A percentile compares a stretch with the other conserved stretches of the same genome.
phyloP scores from a whole-genome alignment of 1,139 yeast genomes.

The Cylindricascospora bacillispora region DNA sequence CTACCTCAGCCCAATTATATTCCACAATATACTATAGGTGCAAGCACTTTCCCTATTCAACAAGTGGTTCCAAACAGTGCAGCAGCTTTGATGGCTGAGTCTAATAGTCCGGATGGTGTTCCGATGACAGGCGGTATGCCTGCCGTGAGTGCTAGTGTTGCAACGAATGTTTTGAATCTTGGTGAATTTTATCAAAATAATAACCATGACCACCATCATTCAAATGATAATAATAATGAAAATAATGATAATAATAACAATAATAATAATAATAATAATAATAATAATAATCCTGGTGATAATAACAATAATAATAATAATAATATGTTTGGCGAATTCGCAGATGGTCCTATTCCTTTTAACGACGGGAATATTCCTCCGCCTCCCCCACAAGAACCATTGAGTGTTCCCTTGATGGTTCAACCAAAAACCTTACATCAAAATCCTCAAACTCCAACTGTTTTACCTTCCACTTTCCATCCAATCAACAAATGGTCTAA shows the following conservation, averaged over 20 bases:
- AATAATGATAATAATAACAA: slow-evolving; percentile 2
- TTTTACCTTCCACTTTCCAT: slow-evolving; percentile 26
- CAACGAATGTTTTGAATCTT: slow-evolving; percentile 14
- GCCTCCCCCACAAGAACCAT: neutral
- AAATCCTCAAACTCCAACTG: slow-evolving; percentile 28
- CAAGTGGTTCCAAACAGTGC: slow-evolving; percentile 21
- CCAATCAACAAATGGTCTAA: slow-evolving; percentile 27
- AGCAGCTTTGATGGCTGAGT: slow-evolving; percentile 1
- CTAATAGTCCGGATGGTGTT: slow-evolving; percentile 1
- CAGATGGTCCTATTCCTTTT: neutral
- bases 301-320: slow-evolving; percentile 5
- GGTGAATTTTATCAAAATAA: slow-evolving; percentile 6
- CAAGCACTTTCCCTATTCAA: slow-evolving; percentile 16
- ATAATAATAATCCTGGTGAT: slow-evolving; percentile 1
- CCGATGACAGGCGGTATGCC: slow-evolving; percentile 2
- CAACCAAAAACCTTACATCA: slow-evolving; percentile 26
- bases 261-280: slow-evolving; percentile 1
- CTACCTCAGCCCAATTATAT: slow-evolving; percentile 14
- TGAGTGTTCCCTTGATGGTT: slow-evolving; percentile 21
- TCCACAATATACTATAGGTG: slow-evolving; percentile 11
- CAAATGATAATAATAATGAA: slow-evolving; percentile 3
- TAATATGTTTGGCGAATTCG: neutral
- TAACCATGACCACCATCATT: slow-evolving; percentile 2
- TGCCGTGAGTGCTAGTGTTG: slow-evolving; percentile 6
- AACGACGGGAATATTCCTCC: neutral